Conservation (phyloP, 2,329 filamentous ascomycete genomes). For the Helotiales sp. region DNA sequence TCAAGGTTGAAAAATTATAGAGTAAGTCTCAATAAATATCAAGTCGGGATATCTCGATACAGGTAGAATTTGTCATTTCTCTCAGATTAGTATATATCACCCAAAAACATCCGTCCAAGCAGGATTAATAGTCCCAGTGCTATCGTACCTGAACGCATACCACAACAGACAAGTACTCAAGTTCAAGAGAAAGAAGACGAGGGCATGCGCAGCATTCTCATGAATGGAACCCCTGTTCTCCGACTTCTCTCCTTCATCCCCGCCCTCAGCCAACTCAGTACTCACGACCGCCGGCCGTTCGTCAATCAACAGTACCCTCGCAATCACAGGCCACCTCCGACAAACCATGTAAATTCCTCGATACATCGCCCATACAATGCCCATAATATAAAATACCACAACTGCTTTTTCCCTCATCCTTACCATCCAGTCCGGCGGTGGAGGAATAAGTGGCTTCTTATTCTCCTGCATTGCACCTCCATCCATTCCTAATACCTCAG, state of each 20-base stretch:
- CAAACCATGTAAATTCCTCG: background rate
- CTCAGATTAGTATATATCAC: background rate
- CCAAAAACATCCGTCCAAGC: constrained; percentile 17
- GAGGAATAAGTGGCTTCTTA: background rate
- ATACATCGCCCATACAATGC: background rate
- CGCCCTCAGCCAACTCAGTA: no score
- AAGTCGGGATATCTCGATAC: background rate
- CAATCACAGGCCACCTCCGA: background rate
- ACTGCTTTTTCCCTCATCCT: background rate
- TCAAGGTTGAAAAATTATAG: no score
- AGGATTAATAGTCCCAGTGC: constrained; percentile 4
- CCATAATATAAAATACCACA: background rate
- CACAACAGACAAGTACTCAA: constrained; percentile 7
- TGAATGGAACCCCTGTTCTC: background rate
- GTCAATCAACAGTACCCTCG: background rate
- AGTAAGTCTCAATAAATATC: no score
- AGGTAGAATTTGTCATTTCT: background rate
- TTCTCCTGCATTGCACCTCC: background rate
- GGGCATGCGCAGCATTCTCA: background rate
- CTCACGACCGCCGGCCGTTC: background rate
- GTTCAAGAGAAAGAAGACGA: constrained; percentile 7
- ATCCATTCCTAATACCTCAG: no score
- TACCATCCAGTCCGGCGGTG: background rate
- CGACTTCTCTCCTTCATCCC: background rate
- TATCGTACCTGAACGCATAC: constrained; percentile 14